Conservation (phyloP, 352 stramenopile species). For the Globisporangium heterothallicum region DNA sequence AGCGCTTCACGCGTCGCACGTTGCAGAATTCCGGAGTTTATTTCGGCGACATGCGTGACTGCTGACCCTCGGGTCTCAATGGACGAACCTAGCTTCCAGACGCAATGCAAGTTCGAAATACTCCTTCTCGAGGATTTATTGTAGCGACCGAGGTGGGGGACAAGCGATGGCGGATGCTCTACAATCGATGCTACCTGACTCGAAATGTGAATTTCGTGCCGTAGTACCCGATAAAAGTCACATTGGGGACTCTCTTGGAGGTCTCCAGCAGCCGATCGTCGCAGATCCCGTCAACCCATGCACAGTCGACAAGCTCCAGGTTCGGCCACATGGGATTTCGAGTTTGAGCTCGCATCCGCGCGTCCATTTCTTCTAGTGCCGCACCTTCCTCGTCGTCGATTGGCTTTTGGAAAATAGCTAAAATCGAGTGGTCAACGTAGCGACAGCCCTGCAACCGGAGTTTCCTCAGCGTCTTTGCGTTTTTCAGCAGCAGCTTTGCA, state of each 20-base stretch:
- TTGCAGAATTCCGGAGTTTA: not conserved
- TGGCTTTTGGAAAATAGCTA: constrained; percentile 10
- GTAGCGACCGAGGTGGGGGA: too few relatives aligned
- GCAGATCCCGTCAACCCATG: constrained; percentile 17
- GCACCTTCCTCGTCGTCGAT: too few relatives aligned
- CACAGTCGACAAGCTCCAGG: constrained; percentile 19
- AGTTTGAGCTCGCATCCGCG: not conserved
- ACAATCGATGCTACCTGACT: not conserved
- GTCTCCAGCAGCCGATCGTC: constrained; percentile 14
- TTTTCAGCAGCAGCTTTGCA: constrained; percentile 1
- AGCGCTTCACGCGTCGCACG: not conserved
- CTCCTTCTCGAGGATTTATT: too few relatives aligned
- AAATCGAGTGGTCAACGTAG: constrained; percentile 4
- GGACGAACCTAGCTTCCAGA: too few relatives aligned
- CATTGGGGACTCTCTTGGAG: not conserved
- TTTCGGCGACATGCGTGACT: too few relatives aligned
- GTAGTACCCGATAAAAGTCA: constrained; percentile 19
- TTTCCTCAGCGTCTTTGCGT: constrained; percentile 8
- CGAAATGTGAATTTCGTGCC: constrained; percentile 11
- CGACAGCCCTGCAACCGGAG: constrained; percentile 19
- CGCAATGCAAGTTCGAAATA: too few relatives aligned
- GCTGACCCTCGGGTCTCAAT: too few relatives aligned
- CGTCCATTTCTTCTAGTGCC: too few relatives aligned
- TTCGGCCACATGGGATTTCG: constrained; percentile 5
- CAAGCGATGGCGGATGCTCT: too few relatives aligned